phyloP scores from a whole-genome alignment of 1,284 basidiomycete species.

The Lentinula novae-zelandiae region DNA sequence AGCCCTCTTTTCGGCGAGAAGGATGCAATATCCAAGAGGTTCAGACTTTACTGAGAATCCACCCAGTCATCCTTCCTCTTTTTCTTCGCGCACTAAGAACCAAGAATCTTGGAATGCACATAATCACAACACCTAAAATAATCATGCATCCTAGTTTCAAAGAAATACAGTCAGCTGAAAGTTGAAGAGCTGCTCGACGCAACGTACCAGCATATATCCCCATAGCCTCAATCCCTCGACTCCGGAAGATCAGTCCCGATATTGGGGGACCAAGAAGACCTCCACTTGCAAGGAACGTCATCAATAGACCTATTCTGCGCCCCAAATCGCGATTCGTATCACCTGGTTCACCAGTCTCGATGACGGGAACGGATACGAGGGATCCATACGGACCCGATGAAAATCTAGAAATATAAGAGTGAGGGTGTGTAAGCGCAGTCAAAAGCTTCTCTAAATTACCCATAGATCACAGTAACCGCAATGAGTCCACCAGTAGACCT shows the following conservation, averaged over 20 bases:
- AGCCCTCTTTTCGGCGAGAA: too few species aligned
- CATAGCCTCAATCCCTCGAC: constrained; percentile 48
- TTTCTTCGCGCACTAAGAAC: neutral
- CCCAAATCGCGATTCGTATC: constrained; percentile 44
- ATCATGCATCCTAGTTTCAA: neutral
- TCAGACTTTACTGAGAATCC: constrained; percentile 1
- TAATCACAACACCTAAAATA: neutral
- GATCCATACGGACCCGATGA: constrained; percentile 53
- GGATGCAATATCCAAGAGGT: neutral
- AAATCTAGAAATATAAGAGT: constrained; percentile 25
- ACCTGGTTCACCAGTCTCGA: constrained; percentile 51
- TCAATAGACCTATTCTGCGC: constrained; percentile 57
- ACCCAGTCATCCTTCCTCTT: neutral
- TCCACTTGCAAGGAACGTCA: constrained; percentile 37
- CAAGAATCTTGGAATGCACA: constrained; percentile 1
- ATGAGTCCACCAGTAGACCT: neutral
- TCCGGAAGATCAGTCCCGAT: constrained; percentile 57
- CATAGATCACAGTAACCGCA: constrained; percentile 49
- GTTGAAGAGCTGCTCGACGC: neutral
- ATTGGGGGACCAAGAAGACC: constrained; percentile 36
- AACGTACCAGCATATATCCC: constrained; percentile 56
- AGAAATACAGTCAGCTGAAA: neutral
- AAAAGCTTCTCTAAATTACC: constrained; percentile 28
- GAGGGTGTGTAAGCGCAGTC: neutral
- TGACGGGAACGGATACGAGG: constrained; percentile 50